Evolutionary conservation across 2,329 filamentous ascomycete genomes (phyloP), one percentile per base, ranked within the genome.

Genomic region (Colletotrichum caudatum): DNA sequence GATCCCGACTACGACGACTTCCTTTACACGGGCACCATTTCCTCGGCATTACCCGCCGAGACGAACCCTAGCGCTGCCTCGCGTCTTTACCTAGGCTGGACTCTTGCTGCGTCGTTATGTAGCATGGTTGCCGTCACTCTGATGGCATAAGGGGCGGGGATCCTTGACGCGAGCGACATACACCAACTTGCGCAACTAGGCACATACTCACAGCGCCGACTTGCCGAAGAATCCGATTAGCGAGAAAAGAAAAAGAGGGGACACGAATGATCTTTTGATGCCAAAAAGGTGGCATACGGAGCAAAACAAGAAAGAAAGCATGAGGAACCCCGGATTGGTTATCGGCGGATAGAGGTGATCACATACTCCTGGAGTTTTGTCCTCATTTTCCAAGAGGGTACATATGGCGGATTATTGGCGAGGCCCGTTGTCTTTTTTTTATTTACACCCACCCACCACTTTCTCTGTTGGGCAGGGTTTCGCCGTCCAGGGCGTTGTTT

Each of bases 1-100:
- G 48, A 62, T n/a, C 44, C 64, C n/a, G 54, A 73, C 35, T 74
- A 57, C 50, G 73, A 74, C 56, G 73, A 72, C 51, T 71, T 72
- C n/a, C 56, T 74, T 20, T 70, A 69, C 50, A 71, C 73, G 11
- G 64, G 56, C 48, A 64, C 71, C 58, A 57, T 64, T 6, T 63
- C 71, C 23, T 53, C 69, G 23, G 50, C 58, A 9, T 5, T 64
- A 9, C 73, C 73, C 37, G 66, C 48, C 23, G 73, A 74, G 54
- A 74, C 73, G 23, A 69, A 64, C 11, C 71, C 64, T 20, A 74
- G 66, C 48, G 65, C 61, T 26, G 72, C 61, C 12, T 56, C 66
- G n/a, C 66, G 54, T 33, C 66, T 74, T 37, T 57, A 39, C 7
- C 35, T 48, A 18, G 18, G 62, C 39, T 67, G 54, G 61, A 37